These are phyloP conservation scores for Euphorbia lathyris DNA, from an alignment of 345 rosid genomes.

Conservation along the genomic window DNA sequence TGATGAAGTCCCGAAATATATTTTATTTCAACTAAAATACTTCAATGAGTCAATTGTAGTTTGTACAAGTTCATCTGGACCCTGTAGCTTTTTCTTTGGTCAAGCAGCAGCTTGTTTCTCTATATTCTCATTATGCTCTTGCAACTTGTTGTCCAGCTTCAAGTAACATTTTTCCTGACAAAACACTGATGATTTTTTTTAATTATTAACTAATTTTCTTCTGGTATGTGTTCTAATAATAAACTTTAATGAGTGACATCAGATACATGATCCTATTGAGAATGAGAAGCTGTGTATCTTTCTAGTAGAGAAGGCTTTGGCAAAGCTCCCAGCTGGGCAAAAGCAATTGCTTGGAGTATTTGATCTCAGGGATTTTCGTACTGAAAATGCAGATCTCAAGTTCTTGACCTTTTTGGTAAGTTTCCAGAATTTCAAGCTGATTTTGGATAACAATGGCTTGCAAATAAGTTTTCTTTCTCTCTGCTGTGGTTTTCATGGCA, in stretches of 20 bases:
- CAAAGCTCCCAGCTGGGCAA: slow-evolving; percentile 66
- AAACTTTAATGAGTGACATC: slow-evolving; percentile 20
- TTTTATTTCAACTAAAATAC: neutral
- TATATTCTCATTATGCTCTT: neutral
- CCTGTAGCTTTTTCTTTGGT: neutral
- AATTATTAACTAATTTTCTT: neutral
- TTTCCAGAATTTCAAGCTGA: neutral
- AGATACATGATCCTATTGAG: slow-evolving; percentile 66
- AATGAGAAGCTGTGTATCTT: slow-evolving; percentile 74
- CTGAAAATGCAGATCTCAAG: slow-evolving; percentile 65
- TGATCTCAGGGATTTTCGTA: slow-evolving; percentile 74
- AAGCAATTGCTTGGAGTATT: slow-evolving; percentile 67
- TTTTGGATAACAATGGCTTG: slow-evolving; percentile 1
- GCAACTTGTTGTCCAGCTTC: neutral
- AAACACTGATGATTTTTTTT: neutral
- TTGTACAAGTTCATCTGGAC: neutral
- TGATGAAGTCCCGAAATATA: neutral
- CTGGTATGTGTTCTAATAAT: slow-evolving; percentile 4
- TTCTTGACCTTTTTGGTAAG: slow-evolving; percentile 78
- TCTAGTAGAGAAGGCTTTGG: slow-evolving; percentile 72
- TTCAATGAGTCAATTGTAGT: neutral
- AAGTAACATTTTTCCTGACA: neutral
- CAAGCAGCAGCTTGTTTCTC: neutral
- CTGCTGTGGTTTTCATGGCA: neutral
- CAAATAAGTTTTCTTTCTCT: neutral